phyloP scores from a whole-genome alignment of 2,329 filamentous ascomycete species.

The Fusarium marasasianum region DNA sequence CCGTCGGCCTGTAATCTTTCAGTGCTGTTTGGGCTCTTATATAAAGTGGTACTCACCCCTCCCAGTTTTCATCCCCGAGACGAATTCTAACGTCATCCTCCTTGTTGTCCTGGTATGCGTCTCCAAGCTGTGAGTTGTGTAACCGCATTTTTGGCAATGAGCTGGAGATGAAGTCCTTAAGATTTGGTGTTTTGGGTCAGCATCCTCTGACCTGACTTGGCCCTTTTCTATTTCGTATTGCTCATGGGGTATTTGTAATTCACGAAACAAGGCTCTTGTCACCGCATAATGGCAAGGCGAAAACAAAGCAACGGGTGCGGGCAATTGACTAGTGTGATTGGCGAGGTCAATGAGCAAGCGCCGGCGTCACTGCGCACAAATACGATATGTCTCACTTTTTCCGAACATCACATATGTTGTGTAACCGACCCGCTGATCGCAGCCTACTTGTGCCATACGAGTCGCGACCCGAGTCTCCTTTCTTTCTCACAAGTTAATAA shows the following conservation, averaged over 20 bases:
- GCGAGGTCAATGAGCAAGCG: background rate
- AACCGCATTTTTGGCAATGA: background rate
- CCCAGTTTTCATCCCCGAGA: background rate
- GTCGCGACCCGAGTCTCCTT: too few species aligned
- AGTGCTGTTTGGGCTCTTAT: fast-evolving
- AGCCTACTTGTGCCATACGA: too few species aligned
- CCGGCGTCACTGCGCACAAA: background rate
- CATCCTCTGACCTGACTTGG: fast-evolving
- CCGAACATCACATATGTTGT: background rate
- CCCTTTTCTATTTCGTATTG: fast-evolving
- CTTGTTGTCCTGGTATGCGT: background rate
- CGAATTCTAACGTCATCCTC: fast-evolving
- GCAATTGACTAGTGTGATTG: background rate
- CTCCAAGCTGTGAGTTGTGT: background rate
- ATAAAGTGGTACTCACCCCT: fast-evolving
- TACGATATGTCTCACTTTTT: background rate
- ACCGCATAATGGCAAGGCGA: too few species aligned
- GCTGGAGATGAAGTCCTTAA: fast-evolving
- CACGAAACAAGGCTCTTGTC: background rate
- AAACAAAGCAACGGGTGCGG: fast-evolving
- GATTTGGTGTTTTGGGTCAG: fast-evolving
- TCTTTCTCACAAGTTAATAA: background rate
- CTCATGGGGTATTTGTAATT: background rate
- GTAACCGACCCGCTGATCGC: background rate
- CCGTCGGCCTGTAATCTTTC: fast-evolving